Evolutionary conservation across 495 filamentous ascomycete species (phyloP), one percentile per base, ranked within the genome.

Genomic region (Hypoxylon cercidicola): DNA sequence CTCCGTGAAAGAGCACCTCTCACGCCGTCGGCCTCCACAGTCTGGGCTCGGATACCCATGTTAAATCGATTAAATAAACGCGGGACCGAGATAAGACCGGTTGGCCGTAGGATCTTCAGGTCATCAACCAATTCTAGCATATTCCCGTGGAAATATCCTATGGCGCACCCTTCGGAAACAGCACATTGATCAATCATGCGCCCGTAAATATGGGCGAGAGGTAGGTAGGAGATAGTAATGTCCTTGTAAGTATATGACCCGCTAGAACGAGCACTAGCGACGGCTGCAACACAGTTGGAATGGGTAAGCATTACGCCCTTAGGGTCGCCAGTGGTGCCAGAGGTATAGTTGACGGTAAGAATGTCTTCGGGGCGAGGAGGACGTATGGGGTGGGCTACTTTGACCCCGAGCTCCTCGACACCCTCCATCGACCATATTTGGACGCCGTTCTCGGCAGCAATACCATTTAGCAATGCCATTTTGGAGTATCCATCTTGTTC

Each of bases 291-390:
- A 23, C 93, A 91, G 72, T 89, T 91, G 64, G 80, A 78, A 71
- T 99, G 96, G 3, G 90, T 93, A 62, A 98, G 77, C 32, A 94
- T 81, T 5, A 98, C 95, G 56, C 95, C 95, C 79, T 99, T 99
- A 4, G 95, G 95, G 62, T 90, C 85, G 6, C 95, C 96, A 0
- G 95, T 99, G 9, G 95, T 99, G 15, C 95, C 95, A 11, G 92
- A 96, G 9, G 95, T 99, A 79, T 99, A 99, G 79, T 98, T 99
- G 78, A 99, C 93, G 30, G 95, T 98, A 55, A 96, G 82, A 69
- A 90, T 83, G 71, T 97, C 93, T 2, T 89, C 84, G 0, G 90
- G 85, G 28, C 76, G 77, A 8, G 95, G 94, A 28, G 89, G 85
- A 49, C 87, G 88, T 73, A 84, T 80, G 41, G 88, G 84, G 30